Base-by-base conservation (phyloP, 495 filamentous ascomycete genomes). In the Tuber brumale region DNA sequence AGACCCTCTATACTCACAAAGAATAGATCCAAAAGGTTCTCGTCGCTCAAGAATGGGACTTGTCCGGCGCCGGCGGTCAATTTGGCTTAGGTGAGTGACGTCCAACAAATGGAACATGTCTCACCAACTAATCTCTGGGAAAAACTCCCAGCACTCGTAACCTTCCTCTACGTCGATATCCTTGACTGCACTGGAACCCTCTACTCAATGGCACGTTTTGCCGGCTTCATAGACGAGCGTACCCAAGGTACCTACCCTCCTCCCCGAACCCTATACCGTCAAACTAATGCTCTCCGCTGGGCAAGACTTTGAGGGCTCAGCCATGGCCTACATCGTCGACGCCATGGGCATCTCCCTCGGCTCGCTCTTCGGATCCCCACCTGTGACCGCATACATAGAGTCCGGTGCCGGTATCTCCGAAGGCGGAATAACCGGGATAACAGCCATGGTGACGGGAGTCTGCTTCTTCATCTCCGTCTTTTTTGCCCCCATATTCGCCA, bases 401-500 rank as follows among this genome's bases (percentile, higher is more conserved):
- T 92, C 90, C 44, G 92, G 92, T 78, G 92, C 92, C 21, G 92
- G 92, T 76, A 95, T 95, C 79, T 91, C 92, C 7, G 92, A 95
- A 85, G 92, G 92, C 41, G 92, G 92, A 23, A 89, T 90, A 77
- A 95, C 92, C 0, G 92, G 92, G 12, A 85, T 95, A n/a, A 94
- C 92, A 1, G 90, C 92, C n/a, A 90, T 91, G 81, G 84, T 88
- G 69, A 90, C 92, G 0, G 92, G 92, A 42, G 44, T 94, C 72
- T 92, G 91, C 83, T 95, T 95, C 87, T 94, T 95, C 86, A 90
- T 95, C 81, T 87, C 91, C 48, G 88, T 95, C 46, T 95, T 95
- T 87, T 94, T 94, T 83, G 92, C 92, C 0, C 92, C 92, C 1
- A 93, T 95, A 76, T 94, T 94, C 82, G 92, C 92, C 21, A 92